Percentiles rank a stretch among this genome's conserved stretches.
phyloP scores from a whole-genome alignment of 164 flowering plant species.

The Sedum album region DNA sequence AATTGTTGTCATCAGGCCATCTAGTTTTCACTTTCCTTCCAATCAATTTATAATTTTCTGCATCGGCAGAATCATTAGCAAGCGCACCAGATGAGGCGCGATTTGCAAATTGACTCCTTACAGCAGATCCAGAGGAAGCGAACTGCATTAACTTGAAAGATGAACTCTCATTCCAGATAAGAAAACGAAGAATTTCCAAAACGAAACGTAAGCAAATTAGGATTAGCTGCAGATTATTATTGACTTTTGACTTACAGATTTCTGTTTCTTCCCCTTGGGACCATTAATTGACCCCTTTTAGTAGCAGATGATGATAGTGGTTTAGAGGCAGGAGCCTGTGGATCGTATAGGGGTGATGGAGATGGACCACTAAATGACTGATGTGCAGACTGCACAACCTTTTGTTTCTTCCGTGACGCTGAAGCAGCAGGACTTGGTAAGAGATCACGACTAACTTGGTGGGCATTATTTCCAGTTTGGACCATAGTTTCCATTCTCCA shows the following conservation, averaged over 20 bases:
- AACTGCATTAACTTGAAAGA: conserved; percentile 36
- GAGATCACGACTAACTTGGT: conserved; percentile 29
- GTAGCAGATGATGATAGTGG: conserved; percentile 29
- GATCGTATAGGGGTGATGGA: conserved; percentile 28
- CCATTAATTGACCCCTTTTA: conserved; percentile 26
- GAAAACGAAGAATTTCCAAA: not conserved
- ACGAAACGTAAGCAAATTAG: not conserved
- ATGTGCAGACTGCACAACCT: conserved; percentile 20
- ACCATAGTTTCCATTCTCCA: conserved; percentile 29
- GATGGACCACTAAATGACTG: conserved; percentile 33
- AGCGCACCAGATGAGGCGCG: conserved; percentile 24
- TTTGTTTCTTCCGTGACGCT: conserved; percentile 37
- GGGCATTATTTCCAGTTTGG: conserved; percentile 21
- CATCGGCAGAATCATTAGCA: conserved; percentile 18
- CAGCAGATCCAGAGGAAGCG: conserved; percentile 44
- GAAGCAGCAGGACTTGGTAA: conserved; percentile 33
- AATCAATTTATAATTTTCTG: conserved; percentile 17
- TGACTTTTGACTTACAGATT: conserved; percentile 20
- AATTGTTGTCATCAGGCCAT: conserved; percentile 43
- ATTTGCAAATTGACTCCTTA: conserved; percentile 49
- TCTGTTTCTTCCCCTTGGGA: conserved; percentile 34
- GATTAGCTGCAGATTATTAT: not conserved
- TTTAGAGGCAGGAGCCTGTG: conserved; percentile 21
- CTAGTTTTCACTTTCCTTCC: conserved; percentile 31
- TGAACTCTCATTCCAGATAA: conserved; percentile 32